Conservation (phyloP, 2,329 filamentous ascomycete genomes). For the Pyricularia sp. region DNA sequence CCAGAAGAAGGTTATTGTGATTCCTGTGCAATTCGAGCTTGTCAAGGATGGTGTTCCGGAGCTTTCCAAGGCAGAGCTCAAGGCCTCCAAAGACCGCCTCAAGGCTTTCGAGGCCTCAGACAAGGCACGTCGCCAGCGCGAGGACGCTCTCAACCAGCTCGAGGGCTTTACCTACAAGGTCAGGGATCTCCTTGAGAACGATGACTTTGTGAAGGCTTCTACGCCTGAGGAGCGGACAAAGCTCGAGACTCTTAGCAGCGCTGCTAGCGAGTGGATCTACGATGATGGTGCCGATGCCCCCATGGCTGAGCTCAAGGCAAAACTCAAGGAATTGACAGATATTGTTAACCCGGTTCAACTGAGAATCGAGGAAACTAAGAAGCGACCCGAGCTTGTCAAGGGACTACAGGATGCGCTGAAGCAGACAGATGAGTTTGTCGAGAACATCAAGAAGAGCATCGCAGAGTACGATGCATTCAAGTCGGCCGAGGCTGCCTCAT, state of each 20-base stretch:
- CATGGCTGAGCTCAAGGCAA: constrained; percentile 60
- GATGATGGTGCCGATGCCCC: constrained; percentile 67
- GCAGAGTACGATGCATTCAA: constrained; percentile 51
- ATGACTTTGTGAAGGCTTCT: constrained; percentile 58
- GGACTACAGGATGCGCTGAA: constrained; percentile 57
- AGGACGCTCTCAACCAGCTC: constrained; percentile 85
- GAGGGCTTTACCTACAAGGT: constrained; percentile 86
- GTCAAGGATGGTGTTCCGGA: constrained; percentile 36
- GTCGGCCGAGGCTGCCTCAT: constrained; percentile 37
- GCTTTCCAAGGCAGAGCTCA: constrained; percentile 34
- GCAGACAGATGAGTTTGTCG: constrained; percentile 56
- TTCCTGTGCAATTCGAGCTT: constrained; percentile 36
- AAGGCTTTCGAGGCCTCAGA: constrained; percentile 80
- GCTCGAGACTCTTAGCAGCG: constrained; percentile 55
- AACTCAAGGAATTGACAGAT: constrained; percentile 62
- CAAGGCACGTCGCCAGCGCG: constrained; percentile 57
- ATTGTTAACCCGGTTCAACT: constrained; percentile 67
- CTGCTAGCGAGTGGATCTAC: constrained; percentile 81
- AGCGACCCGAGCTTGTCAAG: constrained; percentile 58
- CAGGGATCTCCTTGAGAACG: constrained; percentile 68
- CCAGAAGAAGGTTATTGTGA: constrained; percentile 44
- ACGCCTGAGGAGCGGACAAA: constrained; percentile 52
- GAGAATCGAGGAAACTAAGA: constrained; percentile 57
- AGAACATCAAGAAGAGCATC: constrained; percentile 58
- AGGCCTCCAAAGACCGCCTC: constrained; percentile 54